Evolutionary conservation across 2,329 filamentous ascomycete species (phyloP), one percentile per base, ranked within the genome.

Genomic region (Hymenoscyphus albidus): DNA sequence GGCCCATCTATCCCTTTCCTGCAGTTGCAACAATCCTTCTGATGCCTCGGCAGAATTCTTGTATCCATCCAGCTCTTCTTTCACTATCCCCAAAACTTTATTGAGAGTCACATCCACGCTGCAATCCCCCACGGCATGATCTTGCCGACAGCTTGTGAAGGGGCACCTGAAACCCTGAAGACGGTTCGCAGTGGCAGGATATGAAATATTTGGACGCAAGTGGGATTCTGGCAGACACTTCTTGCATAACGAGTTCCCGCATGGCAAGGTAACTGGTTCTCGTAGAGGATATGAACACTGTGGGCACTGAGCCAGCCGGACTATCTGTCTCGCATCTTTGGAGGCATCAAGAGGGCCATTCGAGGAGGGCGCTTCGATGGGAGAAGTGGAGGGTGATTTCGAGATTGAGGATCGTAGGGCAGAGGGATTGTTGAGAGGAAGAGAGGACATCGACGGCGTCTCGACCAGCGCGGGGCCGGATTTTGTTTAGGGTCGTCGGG

Each of bases 71-170:
- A 92, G 77, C 62, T 85, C 83, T 16, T 80, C 75, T 61, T 82
- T 81, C 61, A 91, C 80, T 14, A 84, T 77, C 18, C 86, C 82
- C 70, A 90, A 80, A n/a, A 90, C 79, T 73, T 92, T 95, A 62
- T 84, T 86, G 66, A 96, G 77, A 1, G 88, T 87, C 44, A 96
- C 89, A 78, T 97, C 92, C 7, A 88, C 78, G 58, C 83, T 85
- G 76, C 91, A 96, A 72, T 96, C 93, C 3, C 83, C 89, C 18
- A 88, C 73, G 0, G 92, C 88, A 77, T 97, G 93, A 63, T 93
- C 89, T 65, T 82, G 82, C 14, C 76, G 77, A 71, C 92, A 96
- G 2, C 81, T 81, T 9, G 76, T 65, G 67, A 92, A 88, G 0
- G 90, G 90, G 73, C 93, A 97, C n/a, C 76, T 77, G 71, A 96